phyloP scores from a whole-genome alignment of 208 protist genomes.

The Trypanosoma cruzi region DNA sequence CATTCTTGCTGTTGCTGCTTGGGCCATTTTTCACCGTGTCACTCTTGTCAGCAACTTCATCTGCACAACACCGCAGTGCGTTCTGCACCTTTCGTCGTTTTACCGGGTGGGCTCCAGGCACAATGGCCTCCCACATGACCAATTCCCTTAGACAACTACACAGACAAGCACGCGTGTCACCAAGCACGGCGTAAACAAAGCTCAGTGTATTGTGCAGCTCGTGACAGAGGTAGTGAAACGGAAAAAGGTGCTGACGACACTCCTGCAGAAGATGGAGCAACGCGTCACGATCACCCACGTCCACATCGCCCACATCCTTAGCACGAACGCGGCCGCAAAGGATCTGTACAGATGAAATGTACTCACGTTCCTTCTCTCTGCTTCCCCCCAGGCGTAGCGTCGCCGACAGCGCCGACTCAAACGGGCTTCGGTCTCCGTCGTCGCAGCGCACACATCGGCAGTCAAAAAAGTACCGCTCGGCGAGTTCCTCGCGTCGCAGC shows the following conservation, averaged over 20 bases:
- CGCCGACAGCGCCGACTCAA: conserved; percentile 52
- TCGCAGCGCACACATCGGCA: conserved; percentile 74
- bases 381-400: conserved; percentile 28
- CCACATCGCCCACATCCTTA: conserved; percentile 39
- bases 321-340: conserved; percentile 49
- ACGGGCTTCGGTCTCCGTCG: conserved; percentile 34
- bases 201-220: conserved; percentile 82
- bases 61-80: conserved; percentile 43
- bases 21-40: background rate
- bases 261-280: conserved; percentile 47
- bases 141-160: conserved; percentile 70
- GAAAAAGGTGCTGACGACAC: conserved; percentile 51
- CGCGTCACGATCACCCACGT: conserved; percentile 33
- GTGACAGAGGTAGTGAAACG: conserved; percentile 85
- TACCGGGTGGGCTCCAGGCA: conserved; percentile 80
- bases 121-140: conserved; percentile 80
- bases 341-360: conserved; percentile 52
- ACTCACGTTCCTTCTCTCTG: conserved; percentile 15
- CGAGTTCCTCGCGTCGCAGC: conserved; percentile 63
- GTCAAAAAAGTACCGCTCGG: conserved; percentile 71
- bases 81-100: conserved; percentile 86
- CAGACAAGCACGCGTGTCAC: conserved; percentile 37
- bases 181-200: conserved; percentile 83
- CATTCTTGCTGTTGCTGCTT: background rate
- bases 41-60: background rate